These are phyloP conservation scores for Sapria himalayana DNA, from an alignment of 345 rosid species.

Conservation along the genomic window DNA sequence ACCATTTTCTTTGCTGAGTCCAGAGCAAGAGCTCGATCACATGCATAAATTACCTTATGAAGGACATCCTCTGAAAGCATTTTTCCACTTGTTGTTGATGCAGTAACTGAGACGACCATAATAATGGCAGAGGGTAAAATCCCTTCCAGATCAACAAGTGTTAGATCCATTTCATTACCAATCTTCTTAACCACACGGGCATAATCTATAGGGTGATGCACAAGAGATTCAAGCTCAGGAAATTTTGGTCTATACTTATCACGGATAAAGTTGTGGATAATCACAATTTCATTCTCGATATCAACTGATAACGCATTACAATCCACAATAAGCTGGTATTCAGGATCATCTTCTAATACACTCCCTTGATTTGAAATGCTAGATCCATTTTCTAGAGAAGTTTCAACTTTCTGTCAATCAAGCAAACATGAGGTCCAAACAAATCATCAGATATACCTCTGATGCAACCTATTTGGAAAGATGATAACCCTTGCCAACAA, in stretches of 20 bases:
- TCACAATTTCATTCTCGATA: constrained; percentile 70
- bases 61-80: constrained; percentile 72
- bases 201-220: constrained; percentile 81
- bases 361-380: constrained; percentile 32
- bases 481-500: no score
- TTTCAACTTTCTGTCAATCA: constrained; percentile 58
- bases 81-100: constrained; percentile 78
- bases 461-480: no score
- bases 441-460: no score
- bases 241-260: constrained; percentile 73
- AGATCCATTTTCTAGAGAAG: constrained; percentile 47
- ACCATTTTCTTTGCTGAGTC: constrained; percentile 70
- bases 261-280: constrained; percentile 75
- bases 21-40: constrained; percentile 72
- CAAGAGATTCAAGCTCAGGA: constrained; percentile 85
- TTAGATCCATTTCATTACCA: constrained; percentile 69
- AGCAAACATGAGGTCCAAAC: constrained; percentile 2
- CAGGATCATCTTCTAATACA: constrained; percentile 86
- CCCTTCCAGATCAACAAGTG: constrained; percentile 75
- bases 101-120: constrained; percentile 92
- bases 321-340: constrained; percentile 78
- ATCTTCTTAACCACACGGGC: constrained; percentile 85
- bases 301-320: constrained; percentile 78
- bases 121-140: constrained; percentile 73
- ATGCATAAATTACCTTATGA: constrained; percentile 59